Evolutionary conservation across 2,329 filamentous ascomycete species (phyloP), one percentile per base, ranked within the genome.

Genomic region (Macrophomina pseudophaseolina): DNA sequence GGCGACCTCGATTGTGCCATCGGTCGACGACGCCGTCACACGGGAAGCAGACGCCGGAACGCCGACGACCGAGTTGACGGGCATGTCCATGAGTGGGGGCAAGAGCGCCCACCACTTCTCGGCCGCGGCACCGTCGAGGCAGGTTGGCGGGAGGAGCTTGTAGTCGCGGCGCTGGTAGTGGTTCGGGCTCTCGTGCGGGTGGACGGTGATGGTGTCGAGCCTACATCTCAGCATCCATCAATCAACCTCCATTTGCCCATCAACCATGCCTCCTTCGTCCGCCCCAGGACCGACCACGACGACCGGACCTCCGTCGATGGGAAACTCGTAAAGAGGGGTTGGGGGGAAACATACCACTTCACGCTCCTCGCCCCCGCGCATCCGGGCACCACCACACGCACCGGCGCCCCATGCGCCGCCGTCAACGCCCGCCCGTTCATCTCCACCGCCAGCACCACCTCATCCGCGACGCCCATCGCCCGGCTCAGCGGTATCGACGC

Each of bases 111-210:
- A 88, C 73, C 81, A 87, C 51, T 79, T 75, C 68, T 83, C 80
- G 3, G 86, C 86, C 14, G 81, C 79, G 58, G 84, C 80, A 52
- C 76, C 79, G 59, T 80, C 81, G 11, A 79, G 76, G 0, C 80
- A 84, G 42, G 86, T 80, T 0, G 83, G 83, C 1, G 86, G 86
- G 6, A 88, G 76, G 35, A 86, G 79, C 72, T 88, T 88, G 77
- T 88, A 88, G 74, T 88, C 86, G 58, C 79, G 80, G 66, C 84
- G 82, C 74, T 87, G 85, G 71, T 88, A 88, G 73, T 84, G 82
- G 69, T 86, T 87, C 4, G 76, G 74, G 28, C 81, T 85, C 70
- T 88, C 85, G 56, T 77, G 68, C 59, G 77, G 74, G 68, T 85
- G 83, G 2, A 87, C 79, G 2, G 80, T 84, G 67, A 87, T 83